Evolutionary conservation across 2,329 filamentous ascomycete genomes (phyloP), one percentile per base, ranked within the genome.

Genomic region (Fusarium nodosum): DNA sequence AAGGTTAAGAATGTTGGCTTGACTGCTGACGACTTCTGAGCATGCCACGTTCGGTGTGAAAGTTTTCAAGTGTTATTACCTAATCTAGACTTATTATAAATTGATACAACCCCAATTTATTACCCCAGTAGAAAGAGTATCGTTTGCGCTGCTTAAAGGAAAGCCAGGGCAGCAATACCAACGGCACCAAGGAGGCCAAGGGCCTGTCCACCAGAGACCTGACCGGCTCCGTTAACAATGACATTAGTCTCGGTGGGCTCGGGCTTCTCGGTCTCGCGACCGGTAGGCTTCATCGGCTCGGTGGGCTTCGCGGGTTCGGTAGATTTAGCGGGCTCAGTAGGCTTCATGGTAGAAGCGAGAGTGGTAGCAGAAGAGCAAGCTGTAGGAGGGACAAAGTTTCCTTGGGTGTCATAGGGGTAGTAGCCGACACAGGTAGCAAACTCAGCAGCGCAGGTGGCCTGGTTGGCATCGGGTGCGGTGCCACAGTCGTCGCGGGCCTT

Each of bases 1-100:
- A 83, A 84, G 65, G 81, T 83, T 61, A 83, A 82, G 63, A 82
- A 83, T 1, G 75, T 91, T 33, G 89, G 89, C 0, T 39, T 72
- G 18, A 75, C 64, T 16, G 48, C 55, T 1, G 72, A 74, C 5
- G 71, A 74, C 16, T 75, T 75, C n/a, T 75, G 36, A 66, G 12
- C 30, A 45, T 7, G 4, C 4, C 9, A 8, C 1, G 6, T 16
- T 9, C 3, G 20, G 2, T 9, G 7, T 3, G 15, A 2, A 15
- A 9, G 13, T 18, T 11, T 13, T 16, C 0, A 12, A 41, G 8
- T 30, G 5, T 16, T 7, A 41, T 30, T 41, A 30, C 28, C 28
- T 30, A 13, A 13, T 22, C 7, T 20, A 10, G 34, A 22, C 8
- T 28, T n/a, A 20, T 7, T 16, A 20, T 52, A 6, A 30, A 52